Evolutionary conservation across 768 basidiomycete genomes (phyloP).

Genomic region (Xerocomus brunneocitrinus): DNA sequence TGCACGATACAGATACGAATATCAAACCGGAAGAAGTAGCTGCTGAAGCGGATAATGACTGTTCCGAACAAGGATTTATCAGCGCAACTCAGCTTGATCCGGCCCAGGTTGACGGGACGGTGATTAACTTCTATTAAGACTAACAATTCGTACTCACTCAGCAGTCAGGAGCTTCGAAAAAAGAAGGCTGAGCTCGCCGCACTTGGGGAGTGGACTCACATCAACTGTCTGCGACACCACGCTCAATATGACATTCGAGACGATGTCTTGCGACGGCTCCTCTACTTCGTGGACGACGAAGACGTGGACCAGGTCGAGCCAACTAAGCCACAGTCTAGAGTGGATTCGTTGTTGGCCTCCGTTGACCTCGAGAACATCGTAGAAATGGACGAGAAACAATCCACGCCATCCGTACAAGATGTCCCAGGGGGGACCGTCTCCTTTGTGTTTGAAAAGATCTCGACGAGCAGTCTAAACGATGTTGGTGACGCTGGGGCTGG

Average conservation of each 20-base stretch:
- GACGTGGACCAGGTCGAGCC: conserved; percentile 6
- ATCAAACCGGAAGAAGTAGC: conserved; percentile 24
- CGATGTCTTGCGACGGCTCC: conserved; percentile 53
- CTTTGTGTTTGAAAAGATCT: conserved; percentile 68
- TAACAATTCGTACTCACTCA: neutral
- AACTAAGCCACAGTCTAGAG: conserved; percentile 22
- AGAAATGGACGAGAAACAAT: conserved; percentile 31
- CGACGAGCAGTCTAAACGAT: conserved; percentile 16
- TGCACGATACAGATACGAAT: neutral
- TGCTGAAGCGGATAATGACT: conserved; percentile 27
- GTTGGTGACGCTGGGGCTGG: neutral
- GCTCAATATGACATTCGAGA: conserved; percentile 56
- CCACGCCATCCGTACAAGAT: conserved; percentile 40
- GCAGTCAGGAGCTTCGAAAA: conserved; percentile 55
- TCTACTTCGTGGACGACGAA: conserved; percentile 19
- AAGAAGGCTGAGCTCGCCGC: conserved; percentile 66
- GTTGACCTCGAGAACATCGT: conserved; percentile 46
- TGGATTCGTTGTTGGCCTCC: conserved; percentile 35
- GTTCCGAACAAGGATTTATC: conserved; percentile 49
- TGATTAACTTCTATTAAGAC: conserved; percentile 27
- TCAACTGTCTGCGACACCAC: conserved; percentile 58
- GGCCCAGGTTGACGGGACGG: conserved; percentile 42
- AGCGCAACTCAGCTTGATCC: conserved; percentile 58
- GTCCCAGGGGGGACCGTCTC: conserved; percentile 66
- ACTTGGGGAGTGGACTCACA: conserved; percentile 80